These are phyloP conservation scores for Boletus subparvulus DNA, from an alignment of 768 basidiomycete genomes.

Conservation along the genomic window DNA sequence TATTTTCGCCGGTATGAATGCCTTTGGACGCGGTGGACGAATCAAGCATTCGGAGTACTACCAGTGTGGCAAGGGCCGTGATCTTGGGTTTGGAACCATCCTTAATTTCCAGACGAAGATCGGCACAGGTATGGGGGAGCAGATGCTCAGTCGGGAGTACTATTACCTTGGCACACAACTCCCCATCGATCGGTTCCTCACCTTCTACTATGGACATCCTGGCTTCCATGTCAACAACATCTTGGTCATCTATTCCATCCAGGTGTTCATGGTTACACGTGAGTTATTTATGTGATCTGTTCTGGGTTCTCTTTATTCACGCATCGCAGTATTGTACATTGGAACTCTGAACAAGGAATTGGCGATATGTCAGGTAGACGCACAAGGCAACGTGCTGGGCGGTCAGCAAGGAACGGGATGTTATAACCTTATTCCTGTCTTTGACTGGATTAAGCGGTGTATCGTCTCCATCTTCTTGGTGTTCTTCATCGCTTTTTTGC, in stretches of 20 bases:
- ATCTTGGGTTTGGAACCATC: constrained; percentile 98
- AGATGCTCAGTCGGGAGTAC: constrained; percentile 99
- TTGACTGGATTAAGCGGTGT: constrained; percentile 97
- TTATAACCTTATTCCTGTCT: constrained; percentile 95
- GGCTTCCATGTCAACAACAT: constrained; percentile 99
- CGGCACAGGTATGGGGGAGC: constrained; percentile 99
- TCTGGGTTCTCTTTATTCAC: constrained; percentile 5
- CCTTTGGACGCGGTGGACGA: constrained; percentile 94
- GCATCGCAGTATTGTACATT: constrained; percentile 74
- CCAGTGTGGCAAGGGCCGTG: constrained; percentile 98
- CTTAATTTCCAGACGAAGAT: constrained; percentile 99
- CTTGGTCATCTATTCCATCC: constrained; percentile 96
- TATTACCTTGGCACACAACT: constrained; percentile 98
- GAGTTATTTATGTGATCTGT: constrained; percentile 35
- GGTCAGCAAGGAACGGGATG: constrained; percentile 80
- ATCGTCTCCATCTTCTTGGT: constrained; percentile 98
- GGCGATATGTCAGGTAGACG: constrained; percentile 83
- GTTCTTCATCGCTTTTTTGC: constrained; percentile 97
- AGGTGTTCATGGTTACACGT: constrained; percentile 96
- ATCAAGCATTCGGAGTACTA: constrained; percentile 99
- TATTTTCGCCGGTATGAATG: constrained; percentile 99
- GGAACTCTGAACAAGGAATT: constrained; percentile 96
- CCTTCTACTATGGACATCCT: constrained; percentile 99
- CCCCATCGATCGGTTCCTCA: constrained; percentile 97
- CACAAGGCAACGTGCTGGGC: constrained; percentile 70